phyloP scores from a whole-genome alignment of 129 eudicot species.

The Helianthus tuberosus region DNA sequence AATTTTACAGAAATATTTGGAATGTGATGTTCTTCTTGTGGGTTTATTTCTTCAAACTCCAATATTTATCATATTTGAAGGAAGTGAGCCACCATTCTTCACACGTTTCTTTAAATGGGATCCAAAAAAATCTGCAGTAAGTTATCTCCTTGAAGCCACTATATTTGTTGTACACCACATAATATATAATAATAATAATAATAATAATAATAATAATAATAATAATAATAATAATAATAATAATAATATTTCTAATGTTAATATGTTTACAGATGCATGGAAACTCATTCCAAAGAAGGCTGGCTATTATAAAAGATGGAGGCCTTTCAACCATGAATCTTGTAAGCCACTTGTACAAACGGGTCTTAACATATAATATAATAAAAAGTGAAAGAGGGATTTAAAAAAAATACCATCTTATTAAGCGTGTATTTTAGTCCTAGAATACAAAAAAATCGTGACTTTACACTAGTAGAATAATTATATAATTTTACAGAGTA shows the following conservation, averaged over 20 bases:
- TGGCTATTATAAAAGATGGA: slow-evolving; percentile 68
- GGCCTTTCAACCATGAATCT: slow-evolving; percentile 51
- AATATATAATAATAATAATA: no score
- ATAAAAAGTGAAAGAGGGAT: no score
- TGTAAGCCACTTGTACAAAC: slow-evolving; percentile 14
- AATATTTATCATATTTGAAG: slow-evolving; percentile 67
- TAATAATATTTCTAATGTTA: slow-evolving; percentile 1
- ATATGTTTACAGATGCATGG: slow-evolving; percentile 76
- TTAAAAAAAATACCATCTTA: no score
- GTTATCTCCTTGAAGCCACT: slow-evolving; percentile 4
- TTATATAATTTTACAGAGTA: no score
- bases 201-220: background rate
- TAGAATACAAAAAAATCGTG: no score
- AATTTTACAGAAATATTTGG: slow-evolving; percentile 30
- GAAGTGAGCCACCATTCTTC: slow-evolving; percentile 87
- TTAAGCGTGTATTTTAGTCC: no score
- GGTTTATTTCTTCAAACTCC: slow-evolving; percentile 60
- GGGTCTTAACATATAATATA: no score
- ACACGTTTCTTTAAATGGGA: slow-evolving; percentile 94
- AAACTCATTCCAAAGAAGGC: slow-evolving; percentile 81
- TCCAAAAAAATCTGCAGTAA: slow-evolving; percentile 64
- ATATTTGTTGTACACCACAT: no score
- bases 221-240: background rate
- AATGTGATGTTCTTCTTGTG: slow-evolving; percentile 59
- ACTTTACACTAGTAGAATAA: no score